Base-by-base conservation (phyloP, 1,284 basidiomycete genomes). In the Trametes versicolor region DNA sequence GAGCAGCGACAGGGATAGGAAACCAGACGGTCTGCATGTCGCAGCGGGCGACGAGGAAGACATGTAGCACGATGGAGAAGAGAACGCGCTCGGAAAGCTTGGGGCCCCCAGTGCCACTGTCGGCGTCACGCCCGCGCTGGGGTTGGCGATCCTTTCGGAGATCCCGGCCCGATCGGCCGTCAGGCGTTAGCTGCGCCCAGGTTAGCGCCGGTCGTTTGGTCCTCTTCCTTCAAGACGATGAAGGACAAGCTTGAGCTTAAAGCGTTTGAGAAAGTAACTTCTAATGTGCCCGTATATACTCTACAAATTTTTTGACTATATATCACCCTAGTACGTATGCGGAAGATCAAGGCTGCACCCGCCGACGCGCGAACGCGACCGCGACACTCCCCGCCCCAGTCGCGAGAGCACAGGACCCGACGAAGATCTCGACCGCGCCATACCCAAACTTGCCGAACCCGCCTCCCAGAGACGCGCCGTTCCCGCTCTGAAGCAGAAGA, bases 21-120 rank as follows among this genome's bases (percentile, higher is more conserved):
- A 90, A 79, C 74, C 85, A 87, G 63, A 89, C 77, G 69, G 78
- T 85, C 75, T 80, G 83, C 87, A 88, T 89, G 72, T 66, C 67
- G 55, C 65, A 37, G 41, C 47, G 12, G 50, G 58, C 58, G 63
- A 65, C 49, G 66, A 67, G 63, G 60, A 71, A 69, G 68, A 69
- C 68, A 69, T 69, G 65, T 63, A 69, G 65, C 58, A 64, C 67
- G 54, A 59, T 64, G 64, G 58, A 45, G 67, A 60, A 57, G 58
- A 45, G 67, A 60, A 57, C 39, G 54, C 45, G 61, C 25, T 4
- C 36, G 21, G 17, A 62, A 56, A 62, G 27, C 36, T 62, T 55
- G 53, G 60, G 60, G 60, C 29, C 15, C 17, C 15, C 29, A 29
- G n/a, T 41, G 51, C 53, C 57, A 57, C 29, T 17, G 19, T 17